These are phyloP conservation scores for Platanus orientalis DNA, from an alignment of 164 flowering plant species.

Conservation along the genomic window DNA sequence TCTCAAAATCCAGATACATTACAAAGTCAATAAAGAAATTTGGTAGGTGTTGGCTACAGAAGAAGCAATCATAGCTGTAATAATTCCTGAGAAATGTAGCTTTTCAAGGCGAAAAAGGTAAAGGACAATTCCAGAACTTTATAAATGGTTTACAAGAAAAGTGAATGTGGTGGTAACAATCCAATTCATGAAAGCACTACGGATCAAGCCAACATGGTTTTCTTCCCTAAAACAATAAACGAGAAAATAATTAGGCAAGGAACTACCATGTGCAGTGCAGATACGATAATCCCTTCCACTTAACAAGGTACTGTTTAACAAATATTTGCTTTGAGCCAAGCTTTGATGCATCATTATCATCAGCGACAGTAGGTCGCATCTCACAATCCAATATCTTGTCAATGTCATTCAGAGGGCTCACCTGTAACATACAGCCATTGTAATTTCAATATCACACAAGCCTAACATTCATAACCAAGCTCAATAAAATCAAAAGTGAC, in stretches of 20 bases:
- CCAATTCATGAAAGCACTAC: background rate
- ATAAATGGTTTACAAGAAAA: slow-evolving; percentile 1
- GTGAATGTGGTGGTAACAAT: background rate
- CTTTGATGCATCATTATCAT: slow-evolving; percentile 66
- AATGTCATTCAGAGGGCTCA: slow-evolving; percentile 84
- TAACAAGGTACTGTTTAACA: slow-evolving; percentile 95
- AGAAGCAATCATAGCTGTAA: background rate
- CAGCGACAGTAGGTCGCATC: slow-evolving; percentile 84
- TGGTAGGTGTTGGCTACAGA: background rate
- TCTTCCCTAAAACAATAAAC: background rate
- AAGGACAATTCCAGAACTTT: no score
- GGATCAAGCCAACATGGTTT: background rate
- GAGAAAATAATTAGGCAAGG: slow-evolving; percentile 1
- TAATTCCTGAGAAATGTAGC: background rate
- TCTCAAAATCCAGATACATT: background rate
- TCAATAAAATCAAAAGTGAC: background rate
- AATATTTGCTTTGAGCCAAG: slow-evolving; percentile 82
- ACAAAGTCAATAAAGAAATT: background rate
- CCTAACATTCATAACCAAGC: background rate
- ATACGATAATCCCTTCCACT: slow-evolving; percentile 97
- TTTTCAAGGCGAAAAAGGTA: no score
- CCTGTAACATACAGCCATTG: slow-evolving; percentile 42
- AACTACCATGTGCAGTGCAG: slow-evolving; percentile 93
- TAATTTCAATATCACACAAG: slow-evolving; percentile 3
- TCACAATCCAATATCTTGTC: slow-evolving; percentile 95